phyloP scores from a whole-genome alignment of 2,329 filamentous ascomycete genomes.

The Neopestalotiopsis sp. region DNA sequence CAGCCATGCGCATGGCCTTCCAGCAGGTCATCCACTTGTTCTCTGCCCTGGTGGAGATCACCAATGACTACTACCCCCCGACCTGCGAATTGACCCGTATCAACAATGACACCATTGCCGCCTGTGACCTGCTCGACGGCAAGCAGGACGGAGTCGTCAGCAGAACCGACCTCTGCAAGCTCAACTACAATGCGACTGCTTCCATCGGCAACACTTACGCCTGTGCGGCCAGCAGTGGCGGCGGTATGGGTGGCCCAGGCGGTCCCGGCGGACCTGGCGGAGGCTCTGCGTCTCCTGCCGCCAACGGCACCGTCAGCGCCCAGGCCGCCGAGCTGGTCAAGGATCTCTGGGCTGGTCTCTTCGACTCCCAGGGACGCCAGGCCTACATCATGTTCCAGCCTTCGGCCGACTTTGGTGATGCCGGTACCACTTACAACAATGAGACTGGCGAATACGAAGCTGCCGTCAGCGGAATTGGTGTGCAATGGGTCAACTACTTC shows the following conservation, averaged over 20 bases:
- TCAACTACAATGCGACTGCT: constrained; percentile 8
- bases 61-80: constrained; percentile 14
- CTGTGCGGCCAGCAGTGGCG: background rate
- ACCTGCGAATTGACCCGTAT: constrained; percentile 7
- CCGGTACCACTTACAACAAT: constrained; percentile 15
- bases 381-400: constrained; percentile 16
- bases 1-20: constrained; percentile 13
- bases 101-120: constrained; percentile 13
- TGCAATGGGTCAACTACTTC: constrained; percentile 16
- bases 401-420: constrained; percentile 8
- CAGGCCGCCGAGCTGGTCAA: constrained; percentile 13
- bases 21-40: constrained; percentile 16
- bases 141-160: constrained; percentile 12
- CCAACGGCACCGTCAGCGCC: background rate
- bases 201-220: background rate
- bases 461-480: constrained; percentile 3
- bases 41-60: constrained; percentile 9
- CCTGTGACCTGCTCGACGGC: constrained; percentile 10
- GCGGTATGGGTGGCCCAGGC: background rate
- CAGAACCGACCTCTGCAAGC: constrained; percentile 16
- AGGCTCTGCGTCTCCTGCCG: constrained; percentile 5
- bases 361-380: constrained; percentile 14
- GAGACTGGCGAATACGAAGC: constrained; percentile 10
- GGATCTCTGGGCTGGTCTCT: constrained; percentile 10
- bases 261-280: constrained; percentile 3